phyloP scores from a whole-genome alignment of 495 filamentous ascomycete genomes.

The Chaetomium cochliodes region DNA sequence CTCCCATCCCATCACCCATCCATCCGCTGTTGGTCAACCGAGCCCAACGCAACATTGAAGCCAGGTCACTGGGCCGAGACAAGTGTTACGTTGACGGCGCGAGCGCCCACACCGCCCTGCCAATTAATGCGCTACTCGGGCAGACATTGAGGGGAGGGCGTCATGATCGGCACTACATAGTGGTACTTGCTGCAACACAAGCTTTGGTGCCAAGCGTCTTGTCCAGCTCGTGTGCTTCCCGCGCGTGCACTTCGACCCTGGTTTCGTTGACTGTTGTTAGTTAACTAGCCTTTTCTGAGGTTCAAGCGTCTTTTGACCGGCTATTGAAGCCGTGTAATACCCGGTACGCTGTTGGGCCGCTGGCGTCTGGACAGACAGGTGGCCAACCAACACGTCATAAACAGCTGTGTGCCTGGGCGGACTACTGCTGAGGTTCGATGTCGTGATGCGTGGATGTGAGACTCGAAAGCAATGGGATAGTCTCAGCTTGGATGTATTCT shows the following conservation, averaged over 20 bases:
- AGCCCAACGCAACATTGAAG: neutral
- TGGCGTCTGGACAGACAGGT: neutral
- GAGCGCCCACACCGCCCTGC: neutral
- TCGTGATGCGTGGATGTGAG: neutral
- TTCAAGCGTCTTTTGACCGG: neutral
- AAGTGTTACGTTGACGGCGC: neutral
- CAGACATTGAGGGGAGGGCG: neutral
- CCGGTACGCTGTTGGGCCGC: neutral
- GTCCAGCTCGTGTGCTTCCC: neutral
- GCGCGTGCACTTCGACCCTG: neutral
- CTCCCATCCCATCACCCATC: too few species aligned
- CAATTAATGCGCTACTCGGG: neutral
- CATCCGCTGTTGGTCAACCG: neutral
- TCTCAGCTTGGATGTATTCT: neutral
- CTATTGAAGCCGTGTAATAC: neutral
- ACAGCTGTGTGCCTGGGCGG: neutral
- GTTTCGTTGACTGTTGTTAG: neutral
- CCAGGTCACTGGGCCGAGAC: constrained; percentile 16
- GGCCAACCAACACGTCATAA: neutral
- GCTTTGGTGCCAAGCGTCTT: neutral
- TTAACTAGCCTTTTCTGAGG: neutral
- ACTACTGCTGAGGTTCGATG: neutral
- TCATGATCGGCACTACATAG: neutral
- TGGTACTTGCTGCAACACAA: constrained; percentile 5
- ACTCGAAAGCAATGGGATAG: neutral